Evolutionary conservation across 2,329 filamentous ascomycete species (phyloP).

Genomic region (Capronia coronata): DNA sequence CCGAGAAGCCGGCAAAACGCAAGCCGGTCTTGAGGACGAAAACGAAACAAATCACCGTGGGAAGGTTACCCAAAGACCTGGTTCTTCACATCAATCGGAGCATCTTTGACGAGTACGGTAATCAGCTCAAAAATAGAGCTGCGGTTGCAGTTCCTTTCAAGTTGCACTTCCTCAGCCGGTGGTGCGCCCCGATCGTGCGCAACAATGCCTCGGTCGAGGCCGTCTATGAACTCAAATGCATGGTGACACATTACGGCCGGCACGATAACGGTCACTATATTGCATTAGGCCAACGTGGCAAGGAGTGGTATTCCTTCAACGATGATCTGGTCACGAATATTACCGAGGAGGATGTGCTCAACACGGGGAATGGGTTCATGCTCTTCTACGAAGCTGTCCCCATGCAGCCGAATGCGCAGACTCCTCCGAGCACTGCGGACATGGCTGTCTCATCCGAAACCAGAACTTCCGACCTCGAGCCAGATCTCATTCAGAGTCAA

Average conservation of each 20-base stretch:
- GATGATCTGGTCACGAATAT: conserved; percentile 76
- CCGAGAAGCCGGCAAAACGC: conserved; percentile 29
- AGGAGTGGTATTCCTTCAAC: conserved; percentile 78
- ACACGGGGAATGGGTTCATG: conserved; percentile 86
- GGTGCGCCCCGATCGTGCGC: conserved; percentile 47
- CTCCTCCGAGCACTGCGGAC: neutral
- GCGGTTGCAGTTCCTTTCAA: conserved; percentile 66
- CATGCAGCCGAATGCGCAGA: neutral
- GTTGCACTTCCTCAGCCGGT: conserved; percentile 64
- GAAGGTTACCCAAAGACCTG: conserved; percentile 70
- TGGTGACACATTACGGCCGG: conserved; percentile 79
- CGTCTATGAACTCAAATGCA: conserved; percentile 71
- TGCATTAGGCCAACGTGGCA: conserved; percentile 62
- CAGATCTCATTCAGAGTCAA: neutral
- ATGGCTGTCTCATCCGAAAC: too few relatives aligned
- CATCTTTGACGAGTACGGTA: conserved; percentile 74
- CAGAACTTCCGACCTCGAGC: neutral
- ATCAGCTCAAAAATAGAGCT: conserved; percentile 76
- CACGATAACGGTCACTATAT: conserved; percentile 97
- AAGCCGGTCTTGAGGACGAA: conserved; percentile 71
- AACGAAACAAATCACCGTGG: conserved; percentile 81
- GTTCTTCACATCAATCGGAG: conserved; percentile 88
- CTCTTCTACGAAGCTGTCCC: conserved; percentile 73
- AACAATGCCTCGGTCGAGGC: conserved; percentile 37
- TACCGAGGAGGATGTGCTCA: conserved; percentile 64